Percentiles rank a stretch among this genome's conserved stretches.
Conservation (phyloP, 768 basidiomycete genomes). For the Tylopilus sp. region DNA sequence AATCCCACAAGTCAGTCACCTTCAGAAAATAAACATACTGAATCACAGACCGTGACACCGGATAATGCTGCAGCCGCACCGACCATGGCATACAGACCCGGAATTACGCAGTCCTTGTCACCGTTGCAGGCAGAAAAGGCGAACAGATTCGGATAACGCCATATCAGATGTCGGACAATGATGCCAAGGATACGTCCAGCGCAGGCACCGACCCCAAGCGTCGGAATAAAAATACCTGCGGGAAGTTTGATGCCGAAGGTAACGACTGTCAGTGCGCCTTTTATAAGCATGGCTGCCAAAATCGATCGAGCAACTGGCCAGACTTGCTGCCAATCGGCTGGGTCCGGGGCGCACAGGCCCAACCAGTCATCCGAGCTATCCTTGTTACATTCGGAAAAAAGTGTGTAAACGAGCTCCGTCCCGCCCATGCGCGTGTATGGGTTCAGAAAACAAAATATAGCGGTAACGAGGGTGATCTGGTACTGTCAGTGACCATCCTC, state of each 20-base stretch:
- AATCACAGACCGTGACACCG: conserved; percentile 74
- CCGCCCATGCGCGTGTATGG: conserved; percentile 92
- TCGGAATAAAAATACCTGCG: conserved; percentile 96
- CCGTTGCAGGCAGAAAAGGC: conserved; percentile 68
- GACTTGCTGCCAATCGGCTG: conserved; percentile 50
- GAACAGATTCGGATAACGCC: conserved; percentile 50
- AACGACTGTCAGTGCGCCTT: conserved; percentile 74
- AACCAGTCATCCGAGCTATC: conserved; percentile 53
- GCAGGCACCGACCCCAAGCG: conserved; percentile 91
- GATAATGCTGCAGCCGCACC: conserved; percentile 93
- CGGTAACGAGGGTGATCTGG: conserved; percentile 77
- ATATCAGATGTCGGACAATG: conserved; percentile 71
- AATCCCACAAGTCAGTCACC: conserved; percentile 6
- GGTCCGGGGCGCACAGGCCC: conserved; percentile 70
- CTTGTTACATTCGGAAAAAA: conserved; percentile 81
- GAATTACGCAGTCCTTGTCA: conserved; percentile 73
- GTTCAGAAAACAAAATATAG: conserved; percentile 78
- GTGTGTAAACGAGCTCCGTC: conserved; percentile 89
- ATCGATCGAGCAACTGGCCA: conserved; percentile 64
- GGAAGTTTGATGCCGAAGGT: conserved; percentile 93
- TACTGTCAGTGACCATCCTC: conserved; percentile 9
- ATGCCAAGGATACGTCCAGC: conserved; percentile 87
- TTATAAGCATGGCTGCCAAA: conserved; percentile 75
- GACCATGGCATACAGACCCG: conserved; percentile 93
- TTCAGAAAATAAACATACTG: not conserved